Percentiles rank a stretch among this genome's conserved stretches.
phyloP scores from a whole-genome alignment of 257 asterid species.

The Capsicum rhomboideum region DNA sequence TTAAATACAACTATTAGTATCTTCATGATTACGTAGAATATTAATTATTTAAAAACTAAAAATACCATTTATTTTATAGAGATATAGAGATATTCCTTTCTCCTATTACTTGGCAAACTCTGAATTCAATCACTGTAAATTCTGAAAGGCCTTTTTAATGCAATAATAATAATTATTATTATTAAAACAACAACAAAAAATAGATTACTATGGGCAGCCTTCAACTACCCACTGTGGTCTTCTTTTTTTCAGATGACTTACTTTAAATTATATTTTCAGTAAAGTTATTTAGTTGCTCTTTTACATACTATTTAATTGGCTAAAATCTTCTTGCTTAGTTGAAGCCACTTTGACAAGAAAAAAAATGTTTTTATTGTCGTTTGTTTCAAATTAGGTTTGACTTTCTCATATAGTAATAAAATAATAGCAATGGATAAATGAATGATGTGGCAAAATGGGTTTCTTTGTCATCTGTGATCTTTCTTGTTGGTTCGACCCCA shows the following conservation, averaged over 20 bases:
- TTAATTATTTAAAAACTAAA: too few species aligned
- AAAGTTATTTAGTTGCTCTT: neutral
- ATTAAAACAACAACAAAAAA: too few species aligned
- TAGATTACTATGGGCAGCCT: neutral
- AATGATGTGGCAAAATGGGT: conserved; percentile 3
- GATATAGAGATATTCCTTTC: too few species aligned
- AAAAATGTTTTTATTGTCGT: neutral
- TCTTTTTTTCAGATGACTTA: neutral
- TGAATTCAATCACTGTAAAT: too few species aligned
- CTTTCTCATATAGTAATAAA: neutral
- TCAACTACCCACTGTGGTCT: neutral
- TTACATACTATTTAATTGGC: neutral
- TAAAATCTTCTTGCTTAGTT: neutral
- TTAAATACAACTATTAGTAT: too few species aligned
- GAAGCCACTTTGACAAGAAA: neutral
- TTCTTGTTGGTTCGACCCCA: neutral
- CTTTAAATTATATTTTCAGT: neutral
- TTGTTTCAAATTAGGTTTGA: neutral
- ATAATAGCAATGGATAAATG: neutral
- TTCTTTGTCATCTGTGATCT: neutral
- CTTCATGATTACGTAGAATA: too few species aligned
- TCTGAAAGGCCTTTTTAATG: too few species aligned
- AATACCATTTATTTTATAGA: too few species aligned
- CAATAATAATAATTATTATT: too few species aligned
- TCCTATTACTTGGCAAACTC: too few species aligned